Base-by-base conservation (phyloP, 2,329 filamentous ascomycete genomes). In the Ophiostoma sp. region DNA sequence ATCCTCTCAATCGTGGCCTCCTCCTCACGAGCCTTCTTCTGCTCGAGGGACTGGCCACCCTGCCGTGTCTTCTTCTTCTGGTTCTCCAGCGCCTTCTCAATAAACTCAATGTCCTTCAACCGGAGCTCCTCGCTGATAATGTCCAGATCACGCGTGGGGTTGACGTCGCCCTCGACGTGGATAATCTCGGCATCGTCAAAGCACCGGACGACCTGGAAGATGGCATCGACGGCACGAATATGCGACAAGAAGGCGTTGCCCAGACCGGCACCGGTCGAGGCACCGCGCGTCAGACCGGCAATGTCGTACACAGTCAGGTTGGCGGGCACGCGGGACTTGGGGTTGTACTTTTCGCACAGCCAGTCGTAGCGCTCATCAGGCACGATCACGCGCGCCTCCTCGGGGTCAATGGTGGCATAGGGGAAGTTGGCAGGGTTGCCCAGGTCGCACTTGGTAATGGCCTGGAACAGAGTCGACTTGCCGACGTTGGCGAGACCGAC, bases 171-270 rank as follows among this genome's bases (percentile, higher is more conserved):
- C 85, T 99, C 96, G 75, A 99, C 94, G 86, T 99, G 95, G 77
- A 97, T 98, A 77, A 99, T 99, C 83, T 99, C 95, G 72, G 94
- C 95, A 85, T 99, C 95, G 79, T 99, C 96, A 82, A 99, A 97
- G 83, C 92, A 96, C 77, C 94, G 90, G 52, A 97, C 94, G 64
- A 97, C 94, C 81, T 97, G 92, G 86, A 97, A 97, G 82, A 97
- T 96, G 81, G 94, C 94, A 84, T 97, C 94, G 81, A 97, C 94
- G 69, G 95, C 95, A 79, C 96, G 93, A 76, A 99, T 99, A 81
- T 99, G 95, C 52, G 95, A 98, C 83, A 99, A 85, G 88, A 99
- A 99, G 76, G 94, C 88, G 80, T 99, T 99, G 77, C 95, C 95
- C 73, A 99, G 90, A 86, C 95, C 95, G 76, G 93, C 95, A 84